phyloP scores from a whole-genome alignment of 2,329 filamentous ascomycete species.

The Neonectria hederae region DNA sequence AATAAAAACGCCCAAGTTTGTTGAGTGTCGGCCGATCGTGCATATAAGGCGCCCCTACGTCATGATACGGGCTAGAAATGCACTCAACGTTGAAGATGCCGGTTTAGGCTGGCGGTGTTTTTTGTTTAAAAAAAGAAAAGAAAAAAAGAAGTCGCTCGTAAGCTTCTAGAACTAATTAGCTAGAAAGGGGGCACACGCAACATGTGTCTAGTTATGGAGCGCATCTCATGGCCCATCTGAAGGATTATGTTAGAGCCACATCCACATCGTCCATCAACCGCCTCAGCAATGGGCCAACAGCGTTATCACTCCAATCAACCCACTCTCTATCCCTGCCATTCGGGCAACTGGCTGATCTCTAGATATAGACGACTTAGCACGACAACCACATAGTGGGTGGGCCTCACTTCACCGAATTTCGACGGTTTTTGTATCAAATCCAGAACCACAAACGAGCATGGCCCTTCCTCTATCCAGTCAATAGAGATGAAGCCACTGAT shows the following conservation, averaged over 20 bases:
- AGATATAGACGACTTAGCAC: conserved; percentile 96
- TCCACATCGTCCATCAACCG: conserved; percentile 83
- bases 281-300: conserved; percentile 87
- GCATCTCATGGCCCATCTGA: conserved; percentile 96
- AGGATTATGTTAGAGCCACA: conserved; percentile 71
- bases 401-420: conserved; percentile 92
- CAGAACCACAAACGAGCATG: conserved; percentile 93
- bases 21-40: conserved; percentile 1
- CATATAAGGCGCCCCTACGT: background rate
- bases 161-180: too few relatives aligned
- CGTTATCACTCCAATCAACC: conserved; percentile 78
- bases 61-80: too few relatives aligned
- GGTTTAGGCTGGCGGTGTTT: too few relatives aligned
- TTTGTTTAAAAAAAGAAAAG: too few relatives aligned
- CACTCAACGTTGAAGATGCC: too few relatives aligned
- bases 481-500: conserved; percentile 93
- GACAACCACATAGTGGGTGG: conserved; percentile 96
- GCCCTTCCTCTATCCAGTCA: conserved; percentile 95
- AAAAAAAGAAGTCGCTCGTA: too few relatives aligned
- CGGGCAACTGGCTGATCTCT: conserved; percentile 93
- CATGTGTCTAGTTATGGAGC: too few relatives aligned
- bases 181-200: too few relatives aligned
- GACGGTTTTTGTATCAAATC: conserved; percentile 92
- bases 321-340: conserved; percentile 87
- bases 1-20: background rate